A percentile compares a stretch with the other conserved stretches of the same genome.
These are phyloP conservation scores for Tulasnella sp. DNA, from an alignment of 768 basidiomycete genomes.

Conservation along the genomic window DNA sequence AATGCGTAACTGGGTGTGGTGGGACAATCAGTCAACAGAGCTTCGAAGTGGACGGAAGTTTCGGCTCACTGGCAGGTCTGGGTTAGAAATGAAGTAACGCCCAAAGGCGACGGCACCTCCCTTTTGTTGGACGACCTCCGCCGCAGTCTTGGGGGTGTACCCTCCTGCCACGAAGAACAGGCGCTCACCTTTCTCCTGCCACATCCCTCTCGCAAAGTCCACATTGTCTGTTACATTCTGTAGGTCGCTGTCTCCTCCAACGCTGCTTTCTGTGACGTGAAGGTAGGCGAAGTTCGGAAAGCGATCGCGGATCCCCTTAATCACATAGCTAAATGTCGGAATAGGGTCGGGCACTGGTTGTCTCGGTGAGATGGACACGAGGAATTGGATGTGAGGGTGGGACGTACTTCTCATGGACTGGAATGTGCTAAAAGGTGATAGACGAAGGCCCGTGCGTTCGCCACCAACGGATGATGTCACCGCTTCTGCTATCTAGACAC, in stretches of 20 bases:
- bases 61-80: not conserved
- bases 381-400: not conserved
- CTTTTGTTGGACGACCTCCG: not conserved
- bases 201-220: not conserved
- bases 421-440: constrained; percentile 22
- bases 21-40: not conserved
- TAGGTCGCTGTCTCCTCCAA: not conserved
- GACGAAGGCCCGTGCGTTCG: constrained; percentile 26
- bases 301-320: constrained; percentile 13
- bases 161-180: not conserved
- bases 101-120: constrained; percentile 3
- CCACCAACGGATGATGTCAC: constrained; percentile 26
- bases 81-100: constrained; percentile 6
- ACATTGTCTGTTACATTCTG: not conserved
- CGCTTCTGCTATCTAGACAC: constrained; percentile 22
- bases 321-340: constrained; percentile 16
- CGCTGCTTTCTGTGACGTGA: constrained; percentile 21
- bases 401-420: constrained; percentile 2
- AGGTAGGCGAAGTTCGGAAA: constrained; percentile 25
- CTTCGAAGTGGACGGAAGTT: not conserved
- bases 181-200: not conserved
- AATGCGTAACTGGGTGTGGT: not conserved
- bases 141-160: not conserved
- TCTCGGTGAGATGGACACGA: not conserved
- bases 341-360: constrained; percentile 9